A percentile compares a stretch with the other conserved stretches of the same genome.
Conservation (phyloP, 768 basidiomycete species). For the Leccinum truebloodii region DNA sequence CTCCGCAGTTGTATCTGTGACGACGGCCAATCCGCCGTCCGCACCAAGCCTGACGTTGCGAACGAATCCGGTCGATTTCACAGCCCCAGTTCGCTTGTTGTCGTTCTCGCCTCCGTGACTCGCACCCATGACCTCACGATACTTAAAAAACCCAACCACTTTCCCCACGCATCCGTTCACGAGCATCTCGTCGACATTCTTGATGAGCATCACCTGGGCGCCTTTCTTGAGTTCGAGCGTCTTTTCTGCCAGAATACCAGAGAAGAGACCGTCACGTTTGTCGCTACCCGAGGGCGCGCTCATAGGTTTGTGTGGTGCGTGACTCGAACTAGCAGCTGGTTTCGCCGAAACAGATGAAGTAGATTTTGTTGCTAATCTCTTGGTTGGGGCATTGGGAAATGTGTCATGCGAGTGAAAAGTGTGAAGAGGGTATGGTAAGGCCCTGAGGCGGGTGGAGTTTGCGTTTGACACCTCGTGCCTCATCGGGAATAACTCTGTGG, state of each 20-base stretch:
- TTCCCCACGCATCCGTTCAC: slow-evolving; percentile 65
- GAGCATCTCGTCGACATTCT: slow-evolving; percentile 50
- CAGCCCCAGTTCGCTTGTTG: slow-evolving; percentile 20
- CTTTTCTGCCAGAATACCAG: slow-evolving; percentile 61
- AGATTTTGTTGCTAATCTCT: slow-evolving; percentile 2
- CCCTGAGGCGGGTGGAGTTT: slow-evolving; percentile 54
- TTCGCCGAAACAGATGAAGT: slow-evolving; percentile 1
- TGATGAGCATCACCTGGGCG: slow-evolving; percentile 71
- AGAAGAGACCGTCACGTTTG: slow-evolving; percentile 54
- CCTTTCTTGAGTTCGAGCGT: slow-evolving; percentile 57
- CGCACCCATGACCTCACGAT: slow-evolving; percentile 9
- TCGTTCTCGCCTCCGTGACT: slow-evolving; percentile 19
- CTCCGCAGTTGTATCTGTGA: background rate
- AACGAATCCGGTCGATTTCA: slow-evolving; percentile 37
- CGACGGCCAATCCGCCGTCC: background rate
- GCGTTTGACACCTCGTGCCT: slow-evolving; percentile 69
- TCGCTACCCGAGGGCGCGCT: slow-evolving; percentile 21
- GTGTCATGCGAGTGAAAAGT: slow-evolving; percentile 57
- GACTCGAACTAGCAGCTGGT: background rate
- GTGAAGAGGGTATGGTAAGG: slow-evolving; percentile 43
- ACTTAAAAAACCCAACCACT: slow-evolving; percentile 46
- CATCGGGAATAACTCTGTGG: slow-evolving; percentile 62
- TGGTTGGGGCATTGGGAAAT: slow-evolving; percentile 18
- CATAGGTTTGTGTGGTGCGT: slow-evolving; percentile 35
- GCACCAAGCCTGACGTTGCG: slow-evolving; percentile 28